A percentile compares a stretch with the other conserved stretches of the same genome.
Evolutionary conservation across 805 yeast species (phyloP).

Genomic region (Saturnispora besseyi): DNA sequence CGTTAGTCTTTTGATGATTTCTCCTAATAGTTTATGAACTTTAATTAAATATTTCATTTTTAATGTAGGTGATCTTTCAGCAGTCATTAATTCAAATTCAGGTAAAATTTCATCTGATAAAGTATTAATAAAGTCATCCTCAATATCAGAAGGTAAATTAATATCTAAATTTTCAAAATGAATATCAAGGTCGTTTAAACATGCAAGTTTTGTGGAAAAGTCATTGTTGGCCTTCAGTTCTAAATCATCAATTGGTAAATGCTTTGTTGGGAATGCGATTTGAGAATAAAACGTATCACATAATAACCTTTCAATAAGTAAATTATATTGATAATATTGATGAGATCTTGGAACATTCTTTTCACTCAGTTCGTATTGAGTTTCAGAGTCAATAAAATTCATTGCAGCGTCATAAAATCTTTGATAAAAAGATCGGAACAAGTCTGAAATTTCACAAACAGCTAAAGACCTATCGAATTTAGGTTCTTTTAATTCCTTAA

Average conservation of each 20-base stretch:
- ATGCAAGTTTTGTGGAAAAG: conserved; percentile 23
- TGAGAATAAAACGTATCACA: conserved; percentile 28
- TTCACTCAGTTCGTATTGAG: conserved; percentile 17
- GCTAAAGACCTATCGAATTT: conserved; percentile 29
- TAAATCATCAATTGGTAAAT: conserved; percentile 24
- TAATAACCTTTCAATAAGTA: conserved; percentile 25
- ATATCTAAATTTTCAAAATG: conserved; percentile 24
- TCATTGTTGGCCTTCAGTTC: conserved; percentile 21
- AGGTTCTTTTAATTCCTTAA: conserved; percentile 28
- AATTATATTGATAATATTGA: conserved; percentile 21
- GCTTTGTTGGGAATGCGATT: conserved; percentile 27
- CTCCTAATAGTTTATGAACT: conserved; percentile 24
- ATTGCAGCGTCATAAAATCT: conserved; percentile 20
- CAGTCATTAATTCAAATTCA: conserved; percentile 25
- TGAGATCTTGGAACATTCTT: conserved; percentile 2
- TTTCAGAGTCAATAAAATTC: conserved; percentile 16
- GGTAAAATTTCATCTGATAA: conserved; percentile 22
- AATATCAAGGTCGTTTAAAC: conserved; percentile 20
- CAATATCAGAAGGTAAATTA: conserved; percentile 18
- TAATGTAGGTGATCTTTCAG: conserved; percentile 28
- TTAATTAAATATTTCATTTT: conserved; percentile 26
- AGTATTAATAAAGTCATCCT: conserved; percentile 18
- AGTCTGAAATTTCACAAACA: conserved; percentile 27
- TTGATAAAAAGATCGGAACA: conserved; percentile 28
- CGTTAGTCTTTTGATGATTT: conserved; percentile 18